A percentile compares a stretch with the other conserved stretches of the same genome.
phyloP scores from a whole-genome alignment of 768 basidiomycete genomes.

The Lenzites betulinus region DNA sequence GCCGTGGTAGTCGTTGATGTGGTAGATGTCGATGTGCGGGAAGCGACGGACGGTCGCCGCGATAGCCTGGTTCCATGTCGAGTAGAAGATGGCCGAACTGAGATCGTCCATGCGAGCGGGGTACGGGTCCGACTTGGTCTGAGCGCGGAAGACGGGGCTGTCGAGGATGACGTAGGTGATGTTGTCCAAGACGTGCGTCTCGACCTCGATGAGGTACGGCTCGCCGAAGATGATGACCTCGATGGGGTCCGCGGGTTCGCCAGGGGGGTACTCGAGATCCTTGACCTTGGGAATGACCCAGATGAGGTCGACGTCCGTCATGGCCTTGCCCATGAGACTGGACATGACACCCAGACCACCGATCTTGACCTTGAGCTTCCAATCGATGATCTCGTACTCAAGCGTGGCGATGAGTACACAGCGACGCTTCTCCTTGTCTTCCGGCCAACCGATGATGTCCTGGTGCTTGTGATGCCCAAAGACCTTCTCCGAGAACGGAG shows the following conservation, averaged over 20 bases:
- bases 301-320: constrained; percentile 93
- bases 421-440: constrained; percentile 87
- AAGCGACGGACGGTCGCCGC: constrained; percentile 85
- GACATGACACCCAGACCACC: constrained; percentile 99
- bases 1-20: constrained; percentile 95
- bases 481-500: constrained; percentile 69
- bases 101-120: constrained; percentile 97
- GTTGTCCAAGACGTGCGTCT: constrained; percentile 90
- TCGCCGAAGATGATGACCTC: constrained; percentile 97
- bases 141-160: constrained; percentile 94
- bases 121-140: constrained; percentile 94
- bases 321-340: constrained; percentile 95
- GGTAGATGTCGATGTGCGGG: constrained; percentile 91
- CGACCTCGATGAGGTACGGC: constrained; percentile 93
- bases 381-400: constrained; percentile 96
- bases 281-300: constrained; percentile 97
- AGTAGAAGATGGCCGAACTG: constrained; percentile 96
- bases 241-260: constrained; percentile 90
- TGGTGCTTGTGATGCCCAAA: constrained; percentile 61
- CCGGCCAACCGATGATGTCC: constrained; percentile 95
- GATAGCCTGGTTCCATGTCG: constrained; percentile 97
- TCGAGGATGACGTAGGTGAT: constrained; percentile 95
- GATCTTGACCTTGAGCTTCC: constrained; percentile 98
- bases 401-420: constrained; percentile 91
- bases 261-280: constrained; percentile 89